Base-by-base conservation (phyloP, 2,329 filamentous ascomycete species). In the Fusarium verticillioides region DNA sequence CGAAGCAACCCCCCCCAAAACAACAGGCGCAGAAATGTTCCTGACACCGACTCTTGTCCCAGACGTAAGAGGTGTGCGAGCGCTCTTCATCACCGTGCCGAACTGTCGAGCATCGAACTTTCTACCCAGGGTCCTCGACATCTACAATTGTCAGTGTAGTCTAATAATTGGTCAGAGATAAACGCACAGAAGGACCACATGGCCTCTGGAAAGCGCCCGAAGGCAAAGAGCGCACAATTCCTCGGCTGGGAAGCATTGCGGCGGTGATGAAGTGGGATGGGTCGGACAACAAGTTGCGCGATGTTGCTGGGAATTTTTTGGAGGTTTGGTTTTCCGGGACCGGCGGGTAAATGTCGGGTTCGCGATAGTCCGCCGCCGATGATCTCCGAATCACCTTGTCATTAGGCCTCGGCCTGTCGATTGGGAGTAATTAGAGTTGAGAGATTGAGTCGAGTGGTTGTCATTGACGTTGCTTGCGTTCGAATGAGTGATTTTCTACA, bases 171-270 rank as follows among this genome's bases (percentile, higher is more conserved):
- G 13, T 16, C 2, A 15, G 23, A 21, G 26, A 16, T 10, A 39
- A 23, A 68, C 79, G 37, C 78, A 83, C 81, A 28, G 75, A 73
- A 78, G 77, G 79, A 61, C 68, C 75, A 21, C 74, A 74, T 60
- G 78, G 80, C 73, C 78, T 80, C 70, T 79, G 78, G 44, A 78
- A 53, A 60, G 78, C 76, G 70, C 75, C 72, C 46, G 82, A 80
- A 70, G 83, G 79, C 63, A 84, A 69, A 60, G 82, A 82, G 72
- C 82, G 82, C 75, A 81, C 79, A 75, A 84, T 79, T 77, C 83
- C 84, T 83, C 84, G 83, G 70, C 84, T 85, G 64, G 84, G 83
- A 78, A 86, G 81, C 84, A 86, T 86, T 66, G 74, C 81, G 80
- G 73, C 78, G 77, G 68, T 64, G 60, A 72, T 77, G 68, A 71